Evolutionary conservation across 208 protist genomes (phyloP), one percentile per base, ranked within the genome.

Genomic region (Acanthamoeba quina): DNA sequence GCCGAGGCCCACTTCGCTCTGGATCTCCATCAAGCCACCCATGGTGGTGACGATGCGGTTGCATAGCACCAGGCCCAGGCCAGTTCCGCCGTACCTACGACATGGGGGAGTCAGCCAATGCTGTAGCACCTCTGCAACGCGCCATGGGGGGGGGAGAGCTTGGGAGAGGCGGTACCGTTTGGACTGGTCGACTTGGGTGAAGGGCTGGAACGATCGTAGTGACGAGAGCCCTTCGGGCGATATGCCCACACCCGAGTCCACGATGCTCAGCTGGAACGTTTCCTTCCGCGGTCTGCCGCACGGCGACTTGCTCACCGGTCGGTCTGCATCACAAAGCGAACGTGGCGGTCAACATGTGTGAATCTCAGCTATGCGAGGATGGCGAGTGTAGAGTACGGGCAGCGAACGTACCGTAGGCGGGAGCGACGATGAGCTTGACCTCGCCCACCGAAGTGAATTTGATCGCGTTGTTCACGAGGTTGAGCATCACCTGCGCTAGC

Each of bases 381-480:
- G 1, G 37, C 21, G 74, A 4, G 0, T 31, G 2, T 34, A 54
- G 74, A 54, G 31, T 34, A 0, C 2, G 24, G 29, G 21, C 15
- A 41, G 13, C 10, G 5, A 19, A 17, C 80, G 49, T 17, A 68
- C 60, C 34, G 54, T 74, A 91, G 29, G 60, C 62, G 21, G 60
- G 62, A 26, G 62, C 52, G 60, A 91, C 83, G 60, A 72, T 47
- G 37, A 90, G 52, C 37, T 72, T 70, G 56, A 93, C 88, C 37
- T 80, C 64, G 62, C 88, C 88, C 15, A 82, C 68, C 13, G 66
- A 64, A 10, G 88, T 93, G 62, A 93, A 93, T 52, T 93, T 93
- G 88, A 93, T 80, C 17, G 88, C 88, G 68, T 93, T 93, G 88
- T 93, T 93, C 1, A 93, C 88, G 29, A 93, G 37, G n/a, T 93